Conservation (phyloP, 768 basidiomycete genomes). For the Tulasnella sp. region DNA sequence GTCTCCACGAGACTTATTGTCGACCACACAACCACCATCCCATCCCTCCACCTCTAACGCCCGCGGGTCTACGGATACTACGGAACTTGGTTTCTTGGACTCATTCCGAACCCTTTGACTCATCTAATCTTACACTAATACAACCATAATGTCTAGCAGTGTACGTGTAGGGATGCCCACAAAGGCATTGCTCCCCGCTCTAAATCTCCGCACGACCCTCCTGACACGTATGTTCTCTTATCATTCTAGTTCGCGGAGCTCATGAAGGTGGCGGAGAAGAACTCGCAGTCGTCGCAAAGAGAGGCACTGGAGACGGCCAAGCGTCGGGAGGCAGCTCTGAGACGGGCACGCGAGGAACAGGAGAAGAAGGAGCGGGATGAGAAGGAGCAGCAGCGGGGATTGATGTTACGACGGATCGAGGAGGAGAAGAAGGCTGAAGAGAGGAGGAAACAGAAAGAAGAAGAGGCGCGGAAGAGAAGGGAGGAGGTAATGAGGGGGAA, state of each 20-base stretch:
- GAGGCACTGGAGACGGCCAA: conserved; percentile 17
- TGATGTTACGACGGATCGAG: conserved; percentile 12
- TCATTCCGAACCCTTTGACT: too few relatives aligned
- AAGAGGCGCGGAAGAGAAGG: conserved; percentile 14
- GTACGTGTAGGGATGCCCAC: background rate
- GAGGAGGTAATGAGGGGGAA: conserved; percentile 15
- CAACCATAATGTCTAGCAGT: background rate
- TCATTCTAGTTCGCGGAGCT: conserved; percentile 16
- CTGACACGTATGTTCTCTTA: conserved; percentile 9
- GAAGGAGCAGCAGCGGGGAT: conserved; percentile 8
- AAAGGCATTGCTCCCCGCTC: too few relatives aligned
- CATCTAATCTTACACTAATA: too few relatives aligned
- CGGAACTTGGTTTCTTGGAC: too few relatives aligned
- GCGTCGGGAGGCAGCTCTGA: conserved; percentile 14
- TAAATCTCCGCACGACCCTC: background rate
- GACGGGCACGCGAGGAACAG: conserved; percentile 18
- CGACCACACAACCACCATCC: background rate
- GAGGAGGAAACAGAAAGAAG: conserved; percentile 13
- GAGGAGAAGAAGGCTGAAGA: conserved; percentile 16
- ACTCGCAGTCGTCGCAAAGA: background rate
- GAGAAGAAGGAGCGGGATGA: conserved; percentile 17
- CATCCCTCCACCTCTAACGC: background rate
- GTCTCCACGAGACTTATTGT: background rate
- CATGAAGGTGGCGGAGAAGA: conserved; percentile 16
- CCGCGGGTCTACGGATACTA: too few relatives aligned